phyloP scores from a whole-genome alignment of 768 basidiomycete genomes.

The Pulveroboletus ravenelii region DNA sequence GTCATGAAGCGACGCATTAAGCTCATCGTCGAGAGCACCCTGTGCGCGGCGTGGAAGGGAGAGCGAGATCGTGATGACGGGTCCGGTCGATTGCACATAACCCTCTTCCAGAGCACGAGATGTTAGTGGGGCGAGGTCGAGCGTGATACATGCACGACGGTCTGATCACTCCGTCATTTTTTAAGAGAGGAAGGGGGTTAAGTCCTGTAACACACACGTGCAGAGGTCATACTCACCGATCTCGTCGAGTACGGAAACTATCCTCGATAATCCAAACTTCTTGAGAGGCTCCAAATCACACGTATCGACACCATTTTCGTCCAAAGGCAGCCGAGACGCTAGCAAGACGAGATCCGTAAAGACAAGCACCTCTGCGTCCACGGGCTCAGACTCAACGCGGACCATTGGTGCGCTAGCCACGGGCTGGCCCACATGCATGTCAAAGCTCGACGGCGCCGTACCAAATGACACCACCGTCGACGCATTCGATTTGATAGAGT shows the following conservation, averaged over 20 bases:
- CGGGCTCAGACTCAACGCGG: constrained; percentile 22
- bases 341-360: constrained; percentile 72
- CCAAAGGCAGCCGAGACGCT: constrained; percentile 27
- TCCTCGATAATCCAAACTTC: constrained; percentile 41
- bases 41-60: constrained; percentile 26
- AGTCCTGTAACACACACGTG: neutral
- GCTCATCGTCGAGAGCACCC: neutral
- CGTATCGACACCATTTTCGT: constrained; percentile 20
- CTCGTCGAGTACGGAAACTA: constrained; percentile 46
- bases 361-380: constrained; percentile 41
- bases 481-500: constrained; percentile 30
- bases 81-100: constrained; percentile 29
- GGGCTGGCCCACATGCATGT: constrained; percentile 12
- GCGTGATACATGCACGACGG: constrained; percentile 30
- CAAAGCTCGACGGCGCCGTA: constrained; percentile 29
- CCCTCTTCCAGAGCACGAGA: constrained; percentile 36
- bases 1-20: constrained; percentile 9
- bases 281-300: constrained; percentile 41
- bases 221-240: constrained; percentile 12
- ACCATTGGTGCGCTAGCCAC: constrained; percentile 16
- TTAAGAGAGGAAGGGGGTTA: too few species aligned
- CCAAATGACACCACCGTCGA: constrained; percentile 27
- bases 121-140: constrained; percentile 51
- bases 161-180: constrained; percentile 11
- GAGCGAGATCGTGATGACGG: constrained; percentile 35